These are phyloP conservation scores for Helichrysum umbraculigerum DNA, from an alignment of 129 eudicot genomes.

Conservation along the genomic window DNA sequence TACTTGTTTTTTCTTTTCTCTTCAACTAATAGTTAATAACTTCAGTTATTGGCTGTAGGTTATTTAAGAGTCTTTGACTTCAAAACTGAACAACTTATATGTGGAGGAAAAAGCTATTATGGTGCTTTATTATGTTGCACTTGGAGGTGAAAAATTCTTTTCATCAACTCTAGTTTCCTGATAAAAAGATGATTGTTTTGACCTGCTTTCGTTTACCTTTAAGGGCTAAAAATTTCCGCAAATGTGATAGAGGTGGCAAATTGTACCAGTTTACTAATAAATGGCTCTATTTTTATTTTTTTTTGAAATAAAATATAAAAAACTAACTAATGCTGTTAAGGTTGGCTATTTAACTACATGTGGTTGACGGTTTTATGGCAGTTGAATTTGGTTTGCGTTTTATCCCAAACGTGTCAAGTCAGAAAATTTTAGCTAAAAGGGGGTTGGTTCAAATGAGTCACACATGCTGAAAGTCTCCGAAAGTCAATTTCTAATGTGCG, in stretches of 20 bases:
- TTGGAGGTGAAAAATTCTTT: constrained; percentile 69
- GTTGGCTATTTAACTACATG: too few relatives aligned
- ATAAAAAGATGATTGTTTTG: constrained; percentile 2
- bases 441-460: neutral
- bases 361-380: too few relatives aligned
- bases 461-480: neutral
- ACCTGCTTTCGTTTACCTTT: constrained; percentile 15
- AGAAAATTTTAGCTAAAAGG: neutral
- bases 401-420: neutral
- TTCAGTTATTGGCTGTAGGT: constrained; percentile 46
- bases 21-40: constrained; percentile 12
- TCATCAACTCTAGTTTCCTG: neutral
- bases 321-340: too few relatives aligned
- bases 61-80: constrained; percentile 84
- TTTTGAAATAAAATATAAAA: too few relatives aligned
- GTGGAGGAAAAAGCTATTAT: constrained; percentile 94
- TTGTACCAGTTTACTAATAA: neutral
- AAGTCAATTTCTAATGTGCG: neutral
- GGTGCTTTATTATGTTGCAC: constrained; percentile 96
- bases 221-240: neutral
- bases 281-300: neutral
- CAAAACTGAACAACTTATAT: constrained; percentile 79
- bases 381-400: neutral
- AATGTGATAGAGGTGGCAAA: neutral
- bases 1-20: constrained; percentile 6